Base-by-base conservation (phyloP, 495 filamentous ascomycete genomes). In the Sabuloglossum arenarium region DNA sequence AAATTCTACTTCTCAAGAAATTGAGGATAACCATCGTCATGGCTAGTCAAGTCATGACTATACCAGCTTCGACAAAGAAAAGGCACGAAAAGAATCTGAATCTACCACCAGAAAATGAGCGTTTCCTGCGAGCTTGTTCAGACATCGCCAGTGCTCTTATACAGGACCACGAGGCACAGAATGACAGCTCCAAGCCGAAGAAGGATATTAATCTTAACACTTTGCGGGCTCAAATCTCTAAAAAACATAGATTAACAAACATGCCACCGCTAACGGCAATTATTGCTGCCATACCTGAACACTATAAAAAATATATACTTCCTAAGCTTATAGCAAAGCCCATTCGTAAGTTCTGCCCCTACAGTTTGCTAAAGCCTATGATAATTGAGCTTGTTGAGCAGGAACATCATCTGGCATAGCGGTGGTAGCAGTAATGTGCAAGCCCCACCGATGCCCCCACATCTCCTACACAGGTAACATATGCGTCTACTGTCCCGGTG, bases 361-460 rank as follows among this genome's bases (percentile, higher is more conserved):
- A 5, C 27, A n/a, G 6, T 23, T 42, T 1, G 0, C 24, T 0
- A 23, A 12, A 25, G 14, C 39, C 53, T 21, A 29, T 16, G 1
- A 0, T 39, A 24, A 16, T n/a, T 27, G 31, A 30, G 39, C n/a
- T 3, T 24, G 27, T 16, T 55, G 14, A 12, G 39, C 59, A 82
- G 80, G 84, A 64, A 94, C 87, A 12, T 91, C 90, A 5, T 95
- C 90, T 42, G 91, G 91, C 34, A 97, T 98, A 61, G 93, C 91
- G n/a, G 93, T 98, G 10, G 91, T 98, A 39, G 91, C 93, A 19
- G 93, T 98, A 55, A 97, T 98, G 91, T 97, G 91, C 75, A 98
- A 97, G 69, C 91, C 91, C 30, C 91, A 98, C 66, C 79, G 91
- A 60, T 98, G 91, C 64, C 91, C 91, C 29, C 91, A 98, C 65